Conservation (phyloP, 2,329 filamentous ascomycete species). For the Claviceps citrina region DNA sequence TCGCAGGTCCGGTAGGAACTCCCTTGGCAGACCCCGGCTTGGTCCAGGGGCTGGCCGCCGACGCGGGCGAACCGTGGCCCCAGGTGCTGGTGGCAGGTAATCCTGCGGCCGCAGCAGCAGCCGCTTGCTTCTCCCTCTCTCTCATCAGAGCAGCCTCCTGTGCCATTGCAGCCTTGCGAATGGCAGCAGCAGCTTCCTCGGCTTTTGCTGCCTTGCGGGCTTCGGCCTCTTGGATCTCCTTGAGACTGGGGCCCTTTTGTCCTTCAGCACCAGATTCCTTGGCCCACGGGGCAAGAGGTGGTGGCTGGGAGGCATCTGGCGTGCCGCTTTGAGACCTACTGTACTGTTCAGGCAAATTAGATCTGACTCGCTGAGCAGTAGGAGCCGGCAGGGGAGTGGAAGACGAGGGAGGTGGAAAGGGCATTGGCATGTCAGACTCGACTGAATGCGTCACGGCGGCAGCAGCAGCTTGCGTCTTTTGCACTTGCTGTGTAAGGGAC, state of each 20-base stretch:
- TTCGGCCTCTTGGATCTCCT: slow-evolving; percentile 92
- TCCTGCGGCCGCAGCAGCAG: slow-evolving; percentile 51
- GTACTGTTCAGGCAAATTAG: slow-evolving; percentile 66
- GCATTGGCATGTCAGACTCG: slow-evolving; percentile 54
- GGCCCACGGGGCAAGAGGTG: slow-evolving; percentile 87
- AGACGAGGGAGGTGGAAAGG: slow-evolving; percentile 56
- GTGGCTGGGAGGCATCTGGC: slow-evolving; percentile 43
- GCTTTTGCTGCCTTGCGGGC: slow-evolving; percentile 82
- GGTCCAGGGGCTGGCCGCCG: slow-evolving; percentile 50
- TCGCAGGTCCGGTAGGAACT: slow-evolving; percentile 12
- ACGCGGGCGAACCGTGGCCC: slow-evolving; percentile 63
- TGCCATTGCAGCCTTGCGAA: slow-evolving; percentile 63
- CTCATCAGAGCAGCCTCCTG: slow-evolving; percentile 51
- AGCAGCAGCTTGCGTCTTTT: slow-evolving; percentile 48
- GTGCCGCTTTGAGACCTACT: slow-evolving; percentile 63
- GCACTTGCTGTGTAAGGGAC: slow-evolving; percentile 70
- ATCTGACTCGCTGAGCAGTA: slow-evolving; percentile 68
- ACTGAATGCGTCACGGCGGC: slow-evolving; percentile 32
- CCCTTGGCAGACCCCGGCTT: slow-evolving; percentile 42
- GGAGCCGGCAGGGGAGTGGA: slow-evolving; percentile 76
- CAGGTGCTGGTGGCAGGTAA: slow-evolving; percentile 81
- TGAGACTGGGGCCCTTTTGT: slow-evolving; percentile 77
- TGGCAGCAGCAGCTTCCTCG: slow-evolving; percentile 64
- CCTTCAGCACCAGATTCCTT: slow-evolving; percentile 58
- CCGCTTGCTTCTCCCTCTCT: slow-evolving; percentile 38